Conservation (phyloP, 176 grass and related monocot genomes). For the Aegilops umbellulata region DNA sequence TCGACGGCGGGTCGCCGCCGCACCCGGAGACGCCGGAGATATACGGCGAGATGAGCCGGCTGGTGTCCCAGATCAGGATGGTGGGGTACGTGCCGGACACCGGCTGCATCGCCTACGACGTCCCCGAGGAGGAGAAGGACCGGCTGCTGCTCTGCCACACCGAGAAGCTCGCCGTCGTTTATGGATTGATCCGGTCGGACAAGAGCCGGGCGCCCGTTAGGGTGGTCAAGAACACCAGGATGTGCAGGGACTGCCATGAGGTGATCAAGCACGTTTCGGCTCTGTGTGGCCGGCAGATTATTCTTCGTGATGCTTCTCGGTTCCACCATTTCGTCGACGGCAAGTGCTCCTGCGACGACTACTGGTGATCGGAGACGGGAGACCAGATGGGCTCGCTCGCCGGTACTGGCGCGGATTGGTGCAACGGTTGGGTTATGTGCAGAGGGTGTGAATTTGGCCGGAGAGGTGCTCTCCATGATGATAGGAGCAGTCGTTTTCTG, state of each 20-base stretch:
- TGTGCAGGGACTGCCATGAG: slow-evolving; percentile 83
- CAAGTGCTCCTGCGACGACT: slow-evolving; percentile 78
- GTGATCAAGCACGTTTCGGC: slow-evolving; percentile 57
- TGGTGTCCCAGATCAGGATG: slow-evolving; percentile 47
- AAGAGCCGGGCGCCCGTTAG: slow-evolving; percentile 44
- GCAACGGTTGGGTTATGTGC: not conserved
- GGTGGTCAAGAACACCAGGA: slow-evolving; percentile 84
- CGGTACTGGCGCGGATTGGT: not conserved
- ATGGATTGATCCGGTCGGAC: slow-evolving; percentile 59
- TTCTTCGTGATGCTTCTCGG: slow-evolving; percentile 53
- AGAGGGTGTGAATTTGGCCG: not conserved
- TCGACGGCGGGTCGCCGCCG: slow-evolving; percentile 40
- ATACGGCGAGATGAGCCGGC: slow-evolving; percentile 42
- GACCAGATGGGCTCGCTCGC: not conserved
- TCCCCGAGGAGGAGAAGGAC: slow-evolving; percentile 64
- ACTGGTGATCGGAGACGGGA: slow-evolving; percentile 40
- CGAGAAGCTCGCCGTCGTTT: slow-evolving; percentile 78
- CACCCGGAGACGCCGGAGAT: slow-evolving; percentile 68
- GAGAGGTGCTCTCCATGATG: slow-evolving; percentile 11
- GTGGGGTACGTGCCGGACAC: slow-evolving; percentile 72
- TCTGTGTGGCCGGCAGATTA: slow-evolving; percentile 44
- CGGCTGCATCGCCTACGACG: slow-evolving; percentile 57
- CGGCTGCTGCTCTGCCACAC: slow-evolving; percentile 70
- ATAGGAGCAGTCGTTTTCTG: not conserved
- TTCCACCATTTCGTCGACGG: slow-evolving; percentile 80